These are phyloP conservation scores for Solanum tarijense DNA, from an alignment of 257 asterid species.

Conservation along the genomic window DNA sequence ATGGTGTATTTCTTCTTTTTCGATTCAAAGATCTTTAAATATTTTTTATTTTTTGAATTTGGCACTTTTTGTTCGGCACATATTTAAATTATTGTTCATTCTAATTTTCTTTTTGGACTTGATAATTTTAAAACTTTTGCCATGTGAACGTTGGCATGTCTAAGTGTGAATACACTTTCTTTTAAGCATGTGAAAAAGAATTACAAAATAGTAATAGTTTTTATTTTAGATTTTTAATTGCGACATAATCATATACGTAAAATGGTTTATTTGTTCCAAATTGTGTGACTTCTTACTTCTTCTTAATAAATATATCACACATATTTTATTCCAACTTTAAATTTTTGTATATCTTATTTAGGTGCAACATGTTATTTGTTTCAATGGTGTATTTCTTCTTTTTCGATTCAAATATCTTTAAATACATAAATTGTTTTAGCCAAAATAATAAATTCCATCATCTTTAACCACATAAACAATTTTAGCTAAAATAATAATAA, in stretches of 20 bases:
- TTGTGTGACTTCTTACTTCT: not conserved
- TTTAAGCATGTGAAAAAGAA: not conserved
- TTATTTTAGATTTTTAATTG: no score
- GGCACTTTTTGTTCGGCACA: not conserved
- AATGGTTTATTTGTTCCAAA: not conserved
- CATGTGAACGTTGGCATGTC: not conserved
- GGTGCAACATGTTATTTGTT: not conserved
- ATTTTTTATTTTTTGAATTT: not conserved
- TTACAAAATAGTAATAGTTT: no score
- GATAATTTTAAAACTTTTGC: not conserved
- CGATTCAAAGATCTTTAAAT: not conserved
- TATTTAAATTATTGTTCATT: not conserved
- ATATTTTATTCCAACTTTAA: not conserved
- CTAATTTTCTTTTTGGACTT: not conserved
- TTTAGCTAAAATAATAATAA: not conserved
- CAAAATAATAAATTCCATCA: not conserved
- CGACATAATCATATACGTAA: no score
- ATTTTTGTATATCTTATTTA: not conserved
- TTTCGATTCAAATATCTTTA: not conserved
- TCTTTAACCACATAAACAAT: not conserved
- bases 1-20: not conserved
- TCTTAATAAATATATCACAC: not conserved
- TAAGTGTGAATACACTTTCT: not conserved
- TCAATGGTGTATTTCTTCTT: not conserved
- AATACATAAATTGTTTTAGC: no score